A percentile compares a stretch with the other conserved stretches of the same genome.
Evolutionary conservation across 1,284 basidiomycete genomes (phyloP).

Genomic region (Anthracocystis panici-leucophaei): DNA sequence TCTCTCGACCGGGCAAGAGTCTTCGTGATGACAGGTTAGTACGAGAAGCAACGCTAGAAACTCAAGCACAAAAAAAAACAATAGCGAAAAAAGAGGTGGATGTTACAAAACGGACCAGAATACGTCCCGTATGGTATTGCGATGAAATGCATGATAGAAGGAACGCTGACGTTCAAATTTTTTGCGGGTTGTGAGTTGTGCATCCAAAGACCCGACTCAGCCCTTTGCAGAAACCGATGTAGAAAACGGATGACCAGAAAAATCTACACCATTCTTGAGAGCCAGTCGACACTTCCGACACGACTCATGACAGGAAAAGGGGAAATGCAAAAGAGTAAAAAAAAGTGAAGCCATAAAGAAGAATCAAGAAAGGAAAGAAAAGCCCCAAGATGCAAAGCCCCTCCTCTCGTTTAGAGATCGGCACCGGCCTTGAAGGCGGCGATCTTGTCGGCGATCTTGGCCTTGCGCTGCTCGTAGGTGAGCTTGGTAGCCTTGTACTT

Average conservation of each 20-base stretch:
- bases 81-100: constrained; percentile 2
- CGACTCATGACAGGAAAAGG: not conserved
- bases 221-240: not conserved
- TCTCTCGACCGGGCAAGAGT: not conserved
- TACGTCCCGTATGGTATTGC: constrained; percentile 15
- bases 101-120: constrained; percentile 26
- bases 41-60: too few relatives aligned
- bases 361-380: not conserved
- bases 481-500: constrained; percentile 82
- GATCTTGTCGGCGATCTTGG: constrained; percentile 66
- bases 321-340: constrained; percentile 8
- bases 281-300: not conserved
- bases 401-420: constrained; percentile 21
- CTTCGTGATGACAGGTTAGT: too few relatives aligned
- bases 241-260: constrained; percentile 12
- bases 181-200: not conserved
- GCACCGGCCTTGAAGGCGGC: constrained; percentile 59
- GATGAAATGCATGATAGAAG: constrained; percentile 10
- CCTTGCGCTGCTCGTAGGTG: constrained; percentile 77
- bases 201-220: too few relatives aligned
- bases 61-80: not conserved
- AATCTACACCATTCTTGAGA: not conserved
- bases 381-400: not conserved
- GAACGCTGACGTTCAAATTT: constrained; percentile 1
- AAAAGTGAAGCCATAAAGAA: constrained; percentile 26